Evolutionary conservation across 164 flowering plant species (phyloP).

Genomic region (Kingdonia uniflora): DNA sequence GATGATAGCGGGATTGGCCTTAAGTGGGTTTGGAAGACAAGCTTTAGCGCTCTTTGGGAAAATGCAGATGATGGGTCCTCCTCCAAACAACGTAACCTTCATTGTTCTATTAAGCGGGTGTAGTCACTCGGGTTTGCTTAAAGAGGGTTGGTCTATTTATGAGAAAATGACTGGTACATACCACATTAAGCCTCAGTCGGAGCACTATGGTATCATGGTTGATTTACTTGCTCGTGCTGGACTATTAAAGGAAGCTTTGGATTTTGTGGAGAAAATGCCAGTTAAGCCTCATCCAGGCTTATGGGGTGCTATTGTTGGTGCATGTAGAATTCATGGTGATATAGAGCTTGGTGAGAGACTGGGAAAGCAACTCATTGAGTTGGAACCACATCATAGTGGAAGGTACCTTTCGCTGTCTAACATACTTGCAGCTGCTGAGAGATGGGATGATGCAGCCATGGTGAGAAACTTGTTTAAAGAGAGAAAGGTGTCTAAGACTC

Average conservation of each 20-base stretch:
- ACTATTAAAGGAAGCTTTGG: conserved; percentile 21
- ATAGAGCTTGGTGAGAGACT: conserved; percentile 22
- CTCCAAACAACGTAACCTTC: no score
- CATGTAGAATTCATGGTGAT: conserved; percentile 28
- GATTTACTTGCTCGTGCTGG: conserved; percentile 33
- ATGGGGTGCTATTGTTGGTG: conserved; percentile 29
- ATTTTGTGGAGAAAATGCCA: conserved; percentile 22
- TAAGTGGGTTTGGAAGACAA: no score
- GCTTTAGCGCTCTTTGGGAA: no score
- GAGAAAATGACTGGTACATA: conserved; percentile 16
- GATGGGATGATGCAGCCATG: conserved; percentile 25
- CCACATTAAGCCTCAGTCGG: conserved; percentile 17
- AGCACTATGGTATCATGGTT: conserved; percentile 31
- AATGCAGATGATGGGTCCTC: no score
- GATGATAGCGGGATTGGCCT: no score
- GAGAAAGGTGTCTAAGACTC: conserved; percentile 20
- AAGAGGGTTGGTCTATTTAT: conserved; percentile 16
- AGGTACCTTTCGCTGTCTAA: conserved; percentile 21
- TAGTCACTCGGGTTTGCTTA: conserved; percentile 26
- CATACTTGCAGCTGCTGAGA: conserved; percentile 19
- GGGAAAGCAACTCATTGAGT: conserved; percentile 18
- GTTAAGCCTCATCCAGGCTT: conserved; percentile 24
- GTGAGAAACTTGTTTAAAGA: conserved; percentile 18
- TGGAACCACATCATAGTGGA: conserved; percentile 29
- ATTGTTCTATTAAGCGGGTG: conserved; percentile 14